phyloP scores from a whole-genome alignment of 345 rosid species.

The Moricandia moricandioides region DNA sequence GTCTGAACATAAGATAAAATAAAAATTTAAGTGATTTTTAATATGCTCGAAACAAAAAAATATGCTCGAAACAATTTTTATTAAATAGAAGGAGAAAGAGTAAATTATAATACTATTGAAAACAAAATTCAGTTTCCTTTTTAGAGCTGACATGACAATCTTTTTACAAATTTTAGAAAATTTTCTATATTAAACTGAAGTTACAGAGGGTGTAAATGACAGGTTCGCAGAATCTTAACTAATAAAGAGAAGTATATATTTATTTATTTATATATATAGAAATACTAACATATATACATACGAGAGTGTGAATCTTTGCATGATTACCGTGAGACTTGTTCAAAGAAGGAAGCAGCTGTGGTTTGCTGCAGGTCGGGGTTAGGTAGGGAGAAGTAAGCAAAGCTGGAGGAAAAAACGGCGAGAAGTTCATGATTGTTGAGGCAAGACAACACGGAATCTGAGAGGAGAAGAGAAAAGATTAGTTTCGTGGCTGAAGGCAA shows the following conservation, averaged over 20 bases:
- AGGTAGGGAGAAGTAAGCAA: slow-evolving; percentile 9
- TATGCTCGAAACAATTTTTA: no score
- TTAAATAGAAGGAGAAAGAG: no score
- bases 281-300: neutral
- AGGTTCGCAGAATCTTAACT: slow-evolving; percentile 24
- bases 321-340: slow-evolving; percentile 37
- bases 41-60: no score
- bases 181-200: slow-evolving; percentile 19
- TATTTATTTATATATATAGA: neutral
- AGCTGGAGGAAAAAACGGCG: slow-evolving; percentile 13
- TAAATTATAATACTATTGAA: neutral
- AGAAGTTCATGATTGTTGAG: slow-evolving; percentile 28
- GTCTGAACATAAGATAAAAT: no score
- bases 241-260: neutral
- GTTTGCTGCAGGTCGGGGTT: slow-evolving; percentile 24
- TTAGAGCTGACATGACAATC: slow-evolving; percentile 20
- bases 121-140: slow-evolving; percentile 25
- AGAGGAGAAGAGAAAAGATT: slow-evolving; percentile 29
- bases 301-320: slow-evolving; percentile 26
- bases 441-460: slow-evolving; percentile 26
- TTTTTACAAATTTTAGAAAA: neutral
- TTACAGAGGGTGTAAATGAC: slow-evolving; percentile 30
- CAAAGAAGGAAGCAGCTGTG: slow-evolving; percentile 28
- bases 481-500: slow-evolving; percentile 21
- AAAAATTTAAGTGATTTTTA: no score